Percentiles rank a stretch among this genome's conserved stretches.
Evolutionary conservation across 73 alveolate genomes (phyloP).

Genomic region (Halteria grandinella): DNA sequence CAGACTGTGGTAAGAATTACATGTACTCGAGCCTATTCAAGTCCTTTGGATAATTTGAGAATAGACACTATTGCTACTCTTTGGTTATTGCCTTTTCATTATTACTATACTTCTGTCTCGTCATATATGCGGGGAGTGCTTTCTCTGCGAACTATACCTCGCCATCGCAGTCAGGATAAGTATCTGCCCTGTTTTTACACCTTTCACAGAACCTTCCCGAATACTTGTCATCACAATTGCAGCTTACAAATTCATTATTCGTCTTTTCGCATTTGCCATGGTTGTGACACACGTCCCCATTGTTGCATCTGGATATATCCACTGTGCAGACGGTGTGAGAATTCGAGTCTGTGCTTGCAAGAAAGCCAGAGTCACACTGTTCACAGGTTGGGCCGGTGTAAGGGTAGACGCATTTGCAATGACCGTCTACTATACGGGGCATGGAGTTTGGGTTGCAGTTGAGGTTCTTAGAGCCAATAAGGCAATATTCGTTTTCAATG

Average conservation of each 20-base stretch:
- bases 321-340: slow-evolving; percentile 4
- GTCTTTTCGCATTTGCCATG: slow-evolving; percentile 26
- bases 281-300: neutral
- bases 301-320: neutral
- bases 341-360: neutral
- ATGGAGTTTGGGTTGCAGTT: slow-evolving; percentile 35
- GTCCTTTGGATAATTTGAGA: neutral
- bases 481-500: slow-evolving; percentile 16
- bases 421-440: neutral
- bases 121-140: slow-evolving; percentile 7
- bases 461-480: neutral
- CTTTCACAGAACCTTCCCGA: slow-evolving; percentile 13
- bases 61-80: neutral
- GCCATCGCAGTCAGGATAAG: slow-evolving; percentile 38
- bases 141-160: neutral
- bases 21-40: slow-evolving; percentile 10
- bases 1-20: neutral
- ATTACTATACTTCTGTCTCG: neutral
- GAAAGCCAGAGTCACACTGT: slow-evolving; percentile 9
- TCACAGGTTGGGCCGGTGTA: slow-evolving; percentile 17
- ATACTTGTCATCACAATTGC: slow-evolving; percentile 8
- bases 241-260: neutral
- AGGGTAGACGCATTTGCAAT: slow-evolving; percentile 26
- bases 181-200: neutral
- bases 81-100: neutral